Evolutionary conservation across 768 basidiomycete genomes (phyloP), one percentile per base, ranked within the genome.

Genomic region (Boletellus sp.): DNA sequence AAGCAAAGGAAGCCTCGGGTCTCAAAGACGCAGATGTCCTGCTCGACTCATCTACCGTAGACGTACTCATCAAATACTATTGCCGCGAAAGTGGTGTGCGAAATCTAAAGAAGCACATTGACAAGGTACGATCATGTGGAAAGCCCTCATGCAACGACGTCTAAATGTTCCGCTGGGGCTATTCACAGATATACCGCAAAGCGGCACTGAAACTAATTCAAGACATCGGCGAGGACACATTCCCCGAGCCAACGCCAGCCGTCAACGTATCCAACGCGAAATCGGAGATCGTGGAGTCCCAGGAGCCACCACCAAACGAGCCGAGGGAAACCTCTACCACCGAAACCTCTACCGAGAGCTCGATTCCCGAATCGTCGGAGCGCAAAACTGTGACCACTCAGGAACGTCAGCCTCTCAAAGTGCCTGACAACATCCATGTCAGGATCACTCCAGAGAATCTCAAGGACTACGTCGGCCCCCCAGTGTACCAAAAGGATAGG

Each of bases 41-140:
- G 46, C 72, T 99, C 15, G 85, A 90, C 17, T 76, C 80, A 6
- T 75, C 79, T 10, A 82, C 94, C 0, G 84, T 98, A 39, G 91
- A 94, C 57, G 72, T 81, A 11, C 77, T 99, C 45, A 98, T 99
- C 72, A 89, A 94, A 65, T 97, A 94, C 68, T 98, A 98, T 69
- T 94, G 92, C 65, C 80, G 96, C 20, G 96, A 99, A 73, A 95
- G 92, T 59, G 96, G 96, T 38, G 96, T 99, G 26, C 77, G 96
- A 42, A 93, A 94, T 63, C 63, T 99, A 66, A 98, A 98, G 83
- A 98, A 99, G 72, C 90, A 94, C 61, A 95, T 99, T 47, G 95
- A 99, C 63, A 98, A 98, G 84, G 93, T 92, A 52, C 2, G 42
- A 16, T 33, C n/a, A 6, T 31, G n/a, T 24, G n/a, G 12, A 62